phyloP scores from a whole-genome alignment of 805 yeast genomes.

The Pichia membranifaciens region DNA sequence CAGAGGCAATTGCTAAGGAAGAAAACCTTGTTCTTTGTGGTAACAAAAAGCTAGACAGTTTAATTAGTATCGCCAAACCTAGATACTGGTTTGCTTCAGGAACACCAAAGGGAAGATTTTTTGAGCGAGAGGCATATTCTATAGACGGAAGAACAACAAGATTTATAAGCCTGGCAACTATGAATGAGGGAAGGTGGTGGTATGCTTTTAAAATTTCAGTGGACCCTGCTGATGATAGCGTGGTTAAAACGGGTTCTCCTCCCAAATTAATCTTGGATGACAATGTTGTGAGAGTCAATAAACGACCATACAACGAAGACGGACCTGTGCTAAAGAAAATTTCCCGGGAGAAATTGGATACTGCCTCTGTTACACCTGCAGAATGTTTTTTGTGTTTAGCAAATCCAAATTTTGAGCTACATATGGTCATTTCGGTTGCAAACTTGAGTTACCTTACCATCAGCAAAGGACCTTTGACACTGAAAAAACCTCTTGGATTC shows the following conservation, averaged over 20 bases:
- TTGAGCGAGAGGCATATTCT: conserved; percentile 52
- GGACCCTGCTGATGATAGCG: conserved; percentile 17
- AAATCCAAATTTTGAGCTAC: conserved; percentile 69
- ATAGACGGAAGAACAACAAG: conserved; percentile 40
- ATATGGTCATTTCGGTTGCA: conserved; percentile 76
- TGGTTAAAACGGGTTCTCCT: neutral
- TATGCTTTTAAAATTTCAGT: conserved; percentile 57
- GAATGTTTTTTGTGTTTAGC: conserved; percentile 80
- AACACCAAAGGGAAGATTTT: conserved; percentile 37
- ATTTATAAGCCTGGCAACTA: conserved; percentile 59
- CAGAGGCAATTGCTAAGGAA: conserved; percentile 42
- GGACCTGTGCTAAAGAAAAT: neutral
- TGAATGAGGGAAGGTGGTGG: conserved; percentile 60
- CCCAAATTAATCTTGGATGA: neutral
- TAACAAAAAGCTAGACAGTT: conserved; percentile 38
- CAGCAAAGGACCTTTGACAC: conserved; percentile 81
- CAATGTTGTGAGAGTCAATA: neutral
- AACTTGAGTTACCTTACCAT: conserved; percentile 59
- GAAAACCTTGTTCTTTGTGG: conserved; percentile 42
- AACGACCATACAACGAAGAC: neutral
- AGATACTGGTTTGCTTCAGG: conserved; percentile 63
- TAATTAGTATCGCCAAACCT: conserved; percentile 46
- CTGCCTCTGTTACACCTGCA: conserved; percentile 39
- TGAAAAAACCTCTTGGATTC: conserved; percentile 42
- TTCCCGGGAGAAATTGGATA: too few species aligned